Percentiles rank a stretch among this genome's conserved stretches.
These are phyloP conservation scores for Amanita fuliginea DNA, from an alignment of 768 basidiomycete genomes.

Conservation along the genomic window DNA sequence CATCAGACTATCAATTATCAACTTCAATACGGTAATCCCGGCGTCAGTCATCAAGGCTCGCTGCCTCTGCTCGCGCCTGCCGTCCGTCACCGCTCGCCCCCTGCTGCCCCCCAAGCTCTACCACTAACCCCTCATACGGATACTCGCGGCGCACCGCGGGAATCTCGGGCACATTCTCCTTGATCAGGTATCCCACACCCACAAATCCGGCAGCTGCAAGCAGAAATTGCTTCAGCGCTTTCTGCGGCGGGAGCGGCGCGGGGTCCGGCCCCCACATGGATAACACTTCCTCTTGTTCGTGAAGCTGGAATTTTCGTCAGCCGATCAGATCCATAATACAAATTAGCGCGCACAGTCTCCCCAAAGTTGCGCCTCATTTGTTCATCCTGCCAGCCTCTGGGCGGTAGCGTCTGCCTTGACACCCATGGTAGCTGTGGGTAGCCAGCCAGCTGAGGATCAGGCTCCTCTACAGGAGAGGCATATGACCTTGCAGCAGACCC, in stretches of 20 bases:
- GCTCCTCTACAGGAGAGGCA: conserved; percentile 25
- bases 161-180: conserved; percentile 43
- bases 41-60: no score
- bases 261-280: conserved; percentile 87
- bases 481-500: conserved; percentile 17
- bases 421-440: conserved; percentile 65
- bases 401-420: conserved; percentile 51
- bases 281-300: conserved; percentile 69
- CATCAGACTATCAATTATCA: neutral
- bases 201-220: conserved; percentile 54
- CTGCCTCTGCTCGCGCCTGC: conserved; percentile 14
- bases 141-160: conserved; percentile 66
- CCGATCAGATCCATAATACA: conserved; percentile 1
- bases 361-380: conserved; percentile 75
- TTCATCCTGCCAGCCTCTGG: conserved; percentile 66
- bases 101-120: conserved; percentile 74
- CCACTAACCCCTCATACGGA: conserved; percentile 64
- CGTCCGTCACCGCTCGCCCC: conserved; percentile 14
- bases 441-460: conserved; percentile 59
- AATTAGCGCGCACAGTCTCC: conserved; percentile 47
- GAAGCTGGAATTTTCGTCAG: conserved; percentile 38
- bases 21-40: conserved; percentile 7
- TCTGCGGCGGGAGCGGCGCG: conserved; percentile 45
- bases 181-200: conserved; percentile 48
- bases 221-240: conserved; percentile 55